Evolutionary conservation across 2,329 filamentous ascomycete species (phyloP), one percentile per base, ranked within the genome.

Genomic region (Fonsecaea erecta): DNA sequence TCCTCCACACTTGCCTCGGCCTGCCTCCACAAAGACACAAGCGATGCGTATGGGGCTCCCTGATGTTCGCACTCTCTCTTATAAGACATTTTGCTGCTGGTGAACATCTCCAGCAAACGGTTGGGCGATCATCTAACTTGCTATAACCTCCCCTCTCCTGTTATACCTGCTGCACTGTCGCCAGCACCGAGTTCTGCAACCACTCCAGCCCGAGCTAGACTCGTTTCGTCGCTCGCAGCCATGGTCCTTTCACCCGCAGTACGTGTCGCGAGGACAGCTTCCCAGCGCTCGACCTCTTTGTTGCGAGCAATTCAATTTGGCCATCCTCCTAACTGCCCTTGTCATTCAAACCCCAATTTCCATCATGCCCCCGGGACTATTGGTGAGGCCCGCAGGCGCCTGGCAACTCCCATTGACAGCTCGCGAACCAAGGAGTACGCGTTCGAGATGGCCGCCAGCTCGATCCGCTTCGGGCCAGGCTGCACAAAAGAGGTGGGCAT

Each of bases 381-480:
- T 48, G 82, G 83, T 71, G 84, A 85, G 79, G 84, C 84, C 43
- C 83, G 83, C 46, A 79, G 86, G 46, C 82, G 85, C 66, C 80
- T 93, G 65, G 93, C 92, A n/a, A 94, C 92, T 0, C 92, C 93
- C 0, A 80, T 90, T 30, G 89, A 92, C 73, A 79, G 84, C 8
- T 84, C 86, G 1, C 85, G 88, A 69, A 86, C 93, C 74, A 97
- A 96, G 77, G 95, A 99, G 77, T 99, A 99, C 80, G 95, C 95
- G 14, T 99, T 99, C 75, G 95, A 99, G 78, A 96, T 99, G 94
- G 95, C 95, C 0, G 93, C 95, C 1, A 96, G 92, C 0, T 92
- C 90, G 30, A 97, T 99, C 74, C 88, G 95, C 12, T 99, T 98
- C 73, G 95, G 95, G 0, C 92, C 92, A 0, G 95, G 95, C 5